phyloP scores from a whole-genome alignment of 2,329 filamentous ascomycete genomes.

The Colletotrichum musicola region DNA sequence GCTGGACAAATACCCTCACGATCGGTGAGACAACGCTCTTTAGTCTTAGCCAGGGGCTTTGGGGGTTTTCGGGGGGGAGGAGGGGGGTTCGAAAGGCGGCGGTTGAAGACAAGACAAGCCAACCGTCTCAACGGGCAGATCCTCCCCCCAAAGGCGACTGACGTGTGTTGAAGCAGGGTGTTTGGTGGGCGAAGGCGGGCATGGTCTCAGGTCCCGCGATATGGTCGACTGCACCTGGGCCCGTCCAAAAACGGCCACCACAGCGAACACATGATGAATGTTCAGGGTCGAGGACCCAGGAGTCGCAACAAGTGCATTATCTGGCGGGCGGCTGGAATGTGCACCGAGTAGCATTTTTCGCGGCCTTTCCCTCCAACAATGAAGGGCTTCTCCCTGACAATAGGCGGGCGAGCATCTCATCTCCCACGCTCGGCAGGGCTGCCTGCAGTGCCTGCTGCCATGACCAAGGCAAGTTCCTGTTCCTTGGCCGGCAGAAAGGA shows the following conservation, averaged over 20 bases:
- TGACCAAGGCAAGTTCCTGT: slow-evolving; percentile 32
- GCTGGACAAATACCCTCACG: slow-evolving; percentile 10
- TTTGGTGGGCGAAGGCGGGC: background rate
- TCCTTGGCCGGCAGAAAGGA: slow-evolving; percentile 31
- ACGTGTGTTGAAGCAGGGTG: slow-evolving; percentile 9
- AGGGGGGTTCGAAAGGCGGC: background rate
- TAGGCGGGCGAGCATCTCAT: slow-evolving; percentile 17
- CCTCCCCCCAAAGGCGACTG: slow-evolving; percentile 15
- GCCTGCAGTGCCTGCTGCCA: slow-evolving; percentile 14
- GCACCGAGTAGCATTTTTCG: slow-evolving; percentile 10
- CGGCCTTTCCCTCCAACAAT: background rate
- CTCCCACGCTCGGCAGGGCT: background rate
- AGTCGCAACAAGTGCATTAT: slow-evolving; percentile 11
- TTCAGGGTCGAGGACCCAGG: slow-evolving; percentile 16
- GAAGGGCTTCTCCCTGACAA: background rate
- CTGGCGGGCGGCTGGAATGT: slow-evolving; percentile 5
- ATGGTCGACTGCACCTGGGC: background rate
- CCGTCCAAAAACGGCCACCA: background rate
- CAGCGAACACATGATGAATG: background rate
- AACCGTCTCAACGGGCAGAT: slow-evolving; percentile 29
- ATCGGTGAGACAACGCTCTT: slow-evolving; percentile 36
- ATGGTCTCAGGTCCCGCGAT: slow-evolving; percentile 20
- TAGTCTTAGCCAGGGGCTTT: slow-evolving; percentile 32
- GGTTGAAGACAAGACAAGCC: slow-evolving; percentile 20
- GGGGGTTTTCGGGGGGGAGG: background rate